Base-by-base conservation (phyloP, 805 yeast species). In the Monosporozyma servazzii region DNA sequence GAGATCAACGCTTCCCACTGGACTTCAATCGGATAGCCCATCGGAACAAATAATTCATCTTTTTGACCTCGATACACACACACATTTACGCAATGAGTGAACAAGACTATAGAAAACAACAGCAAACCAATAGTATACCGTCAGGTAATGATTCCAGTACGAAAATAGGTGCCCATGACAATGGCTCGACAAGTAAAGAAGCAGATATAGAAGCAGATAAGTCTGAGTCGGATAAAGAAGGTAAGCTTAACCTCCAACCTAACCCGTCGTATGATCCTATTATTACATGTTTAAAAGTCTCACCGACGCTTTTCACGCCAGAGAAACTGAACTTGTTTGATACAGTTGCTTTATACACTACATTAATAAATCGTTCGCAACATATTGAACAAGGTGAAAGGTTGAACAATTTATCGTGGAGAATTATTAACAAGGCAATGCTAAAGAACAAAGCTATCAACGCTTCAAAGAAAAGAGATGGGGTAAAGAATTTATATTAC, bases 311-410 rank as follows among this genome's bases (percentile, higher is more conserved):
- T 21, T 68, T 67, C 52, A 65, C 68, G 1, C 62, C 65, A 5
- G 68, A 62, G 42, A 59, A 60, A 37, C 43, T 65, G 30, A 62
- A 63, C 48, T 43, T 54, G 15, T 68, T 68, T 50, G 68, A 65
- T 48, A 58, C 66, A 8, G 48, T 63, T n/a, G 59, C 61, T 30
- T 53, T 68, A 13, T 68, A 68, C 52, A 56, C 63, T 3, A 54
- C 64, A 6, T 49, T 68, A 48, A 58, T 65, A 29, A 56, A 58
- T 37, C 55, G 58, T 39, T 54, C 61, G 33, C 53, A 56, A 15
- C 53, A 52, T 15, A 50, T 62, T 29, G 69, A 67, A 50, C 63
- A 66, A 41, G 71, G 71, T 25, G 64, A 60, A 49, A 52, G 71
- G 43, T 50, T 68, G 51, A 59, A 60, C 21, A 68, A 68, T 51